Evolutionary conservation across 2,329 filamentous ascomycete genomes (phyloP), one percentile per base, ranked within the genome.

Genomic region (Ophioceras dolichostomum): DNA sequence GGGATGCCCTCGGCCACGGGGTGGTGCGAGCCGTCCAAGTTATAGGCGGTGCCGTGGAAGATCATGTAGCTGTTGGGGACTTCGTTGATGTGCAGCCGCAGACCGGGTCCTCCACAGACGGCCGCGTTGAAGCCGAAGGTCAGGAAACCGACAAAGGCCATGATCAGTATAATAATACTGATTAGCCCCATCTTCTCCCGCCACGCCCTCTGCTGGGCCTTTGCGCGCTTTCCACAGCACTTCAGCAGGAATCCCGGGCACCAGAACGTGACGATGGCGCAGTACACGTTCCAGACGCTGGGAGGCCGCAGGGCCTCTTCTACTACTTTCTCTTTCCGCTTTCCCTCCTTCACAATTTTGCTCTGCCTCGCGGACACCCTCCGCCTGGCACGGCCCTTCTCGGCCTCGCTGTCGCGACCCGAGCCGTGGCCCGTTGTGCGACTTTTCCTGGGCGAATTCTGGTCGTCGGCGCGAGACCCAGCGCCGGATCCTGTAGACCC

Each of bases 131-230:
- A 98, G 32, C 91, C 91, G 52, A 98, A 98, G 0, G 91, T 98
- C 38, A 98, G 65, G 62, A 89, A 98, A 53, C 91, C 91, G 34
- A 98, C 89, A 52, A 88, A 77, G 9, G 76, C 73, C 67, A 88
- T 93, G 54, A 96, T 88, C 42, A 81, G 54, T 22, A 94, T 54
- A 54, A 98, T 98, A 53, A 98, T 78, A 61, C 88, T 94, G 62
- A 95, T 84, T 41, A 98, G 64, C 3, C 91, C 91, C 68, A 98
- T 93, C 70, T 98, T 98, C 57, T 98, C 91, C 47, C 91, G 76
- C 91, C 91, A 98, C 3, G 91, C 91, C 51, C 86, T 75, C 54
- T 87, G 82, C 58, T 96, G 86, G 13, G 81, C 86, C 58, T 83
- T 91, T 32, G 83, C 72, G 7, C 78, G 76, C 68, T 83, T 93